These are phyloP conservation scores for Phoma herbarum DNA, from an alignment of 2,329 filamentous ascomycete genomes.

Conservation along the genomic window DNA sequence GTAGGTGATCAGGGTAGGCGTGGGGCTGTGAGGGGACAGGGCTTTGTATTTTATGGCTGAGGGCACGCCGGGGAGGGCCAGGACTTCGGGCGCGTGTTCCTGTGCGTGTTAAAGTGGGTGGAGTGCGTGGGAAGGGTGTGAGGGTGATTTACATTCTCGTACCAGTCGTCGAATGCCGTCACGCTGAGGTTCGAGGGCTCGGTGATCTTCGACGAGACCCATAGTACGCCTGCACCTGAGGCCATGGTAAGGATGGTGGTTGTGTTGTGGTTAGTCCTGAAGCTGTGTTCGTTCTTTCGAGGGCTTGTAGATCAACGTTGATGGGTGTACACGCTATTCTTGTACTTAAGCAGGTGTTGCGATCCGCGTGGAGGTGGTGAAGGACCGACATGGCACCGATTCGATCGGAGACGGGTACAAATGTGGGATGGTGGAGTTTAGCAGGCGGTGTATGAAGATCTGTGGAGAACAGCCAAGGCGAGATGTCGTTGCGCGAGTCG, in stretches of 20 bases:
- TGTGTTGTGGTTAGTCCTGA: neutral
- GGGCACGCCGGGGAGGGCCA: conserved; percentile 13
- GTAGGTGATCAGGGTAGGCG: conserved; percentile 7
- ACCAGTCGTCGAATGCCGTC: conserved; percentile 5
- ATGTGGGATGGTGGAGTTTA: neutral
- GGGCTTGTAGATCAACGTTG: neutral
- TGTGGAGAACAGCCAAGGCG: conserved; percentile 4
- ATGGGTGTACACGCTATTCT: neutral
- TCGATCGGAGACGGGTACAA: neutral
- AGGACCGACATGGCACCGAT: conserved; percentile 13
- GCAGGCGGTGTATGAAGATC: conserved; percentile 4
- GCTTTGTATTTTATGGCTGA: conserved; percentile 7
- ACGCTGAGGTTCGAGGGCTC: neutral
- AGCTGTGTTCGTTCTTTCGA: neutral
- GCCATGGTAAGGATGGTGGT: neutral
- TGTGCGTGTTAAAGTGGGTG: neutral
- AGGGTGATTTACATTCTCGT: conserved; percentile 5
- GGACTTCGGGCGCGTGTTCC: conserved; percentile 18
- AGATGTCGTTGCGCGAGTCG: neutral
- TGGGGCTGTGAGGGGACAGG: neutral
- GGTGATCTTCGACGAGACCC: conserved; percentile 5
- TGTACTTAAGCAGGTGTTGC: neutral
- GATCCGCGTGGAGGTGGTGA: conserved; percentile 5
- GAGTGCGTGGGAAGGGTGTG: neutral
- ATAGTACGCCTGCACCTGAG: conserved; percentile 7